A percentile compares a stretch with the other conserved stretches of the same genome.
Evolutionary conservation across 345 rosid species (phyloP).

Genomic region (Gossypioides kirkii): DNA sequence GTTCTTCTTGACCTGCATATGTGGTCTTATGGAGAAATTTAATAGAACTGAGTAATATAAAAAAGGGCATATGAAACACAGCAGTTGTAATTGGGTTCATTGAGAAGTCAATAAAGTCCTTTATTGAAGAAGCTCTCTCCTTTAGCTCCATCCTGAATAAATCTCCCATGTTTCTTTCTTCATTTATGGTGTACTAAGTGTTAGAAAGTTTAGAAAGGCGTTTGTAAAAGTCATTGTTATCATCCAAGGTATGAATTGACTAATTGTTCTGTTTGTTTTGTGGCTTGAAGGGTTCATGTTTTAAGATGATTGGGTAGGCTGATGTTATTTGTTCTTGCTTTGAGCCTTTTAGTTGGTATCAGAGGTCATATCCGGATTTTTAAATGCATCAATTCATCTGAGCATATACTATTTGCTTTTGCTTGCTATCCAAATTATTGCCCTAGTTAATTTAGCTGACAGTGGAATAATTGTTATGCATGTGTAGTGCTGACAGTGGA

Average conservation of each 20-base stretch:
- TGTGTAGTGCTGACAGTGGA: constrained; percentile 75
- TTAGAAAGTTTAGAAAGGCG: neutral
- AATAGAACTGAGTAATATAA: neutral
- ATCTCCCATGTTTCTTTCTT: neutral
- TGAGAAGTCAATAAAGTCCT: neutral
- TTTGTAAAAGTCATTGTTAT: neutral
- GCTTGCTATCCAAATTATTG: neutral
- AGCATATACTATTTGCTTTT: neutral
- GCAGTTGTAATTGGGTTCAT: neutral
- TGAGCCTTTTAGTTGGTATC: neutral
- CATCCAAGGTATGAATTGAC: neutral
- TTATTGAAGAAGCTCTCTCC: neutral
- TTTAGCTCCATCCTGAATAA: neutral
- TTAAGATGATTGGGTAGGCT: neutral
- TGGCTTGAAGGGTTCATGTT: neutral
- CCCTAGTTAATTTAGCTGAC: constrained; percentile 23
- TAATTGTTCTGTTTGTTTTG: neutral
- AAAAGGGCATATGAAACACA: neutral
- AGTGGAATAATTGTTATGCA: constrained; percentile 11
- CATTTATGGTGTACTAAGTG: neutral
- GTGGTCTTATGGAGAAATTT: neutral
- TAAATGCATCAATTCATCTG: neutral
- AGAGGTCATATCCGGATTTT: neutral
- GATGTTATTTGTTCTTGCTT: neutral
- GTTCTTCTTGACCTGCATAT: neutral